Evolutionary conservation across 768 basidiomycete genomes (phyloP).

Genomic region (Crepidotus variabilis): DNA sequence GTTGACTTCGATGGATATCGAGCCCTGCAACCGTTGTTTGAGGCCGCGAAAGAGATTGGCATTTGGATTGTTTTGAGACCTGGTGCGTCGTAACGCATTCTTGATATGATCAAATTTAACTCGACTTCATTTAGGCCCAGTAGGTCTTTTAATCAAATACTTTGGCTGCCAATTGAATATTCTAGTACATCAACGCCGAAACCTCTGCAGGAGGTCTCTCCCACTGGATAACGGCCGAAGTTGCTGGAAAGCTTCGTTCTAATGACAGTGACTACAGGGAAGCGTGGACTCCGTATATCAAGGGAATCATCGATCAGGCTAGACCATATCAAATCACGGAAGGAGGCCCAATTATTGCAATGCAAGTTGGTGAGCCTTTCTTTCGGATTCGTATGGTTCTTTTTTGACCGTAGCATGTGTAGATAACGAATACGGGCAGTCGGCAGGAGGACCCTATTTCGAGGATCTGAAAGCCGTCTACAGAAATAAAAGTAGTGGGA

Average conservation of each 20-base stretch:
- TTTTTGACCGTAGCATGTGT: too few species aligned
- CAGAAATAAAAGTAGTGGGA: slow-evolving; percentile 40
- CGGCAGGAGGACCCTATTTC: too few species aligned
- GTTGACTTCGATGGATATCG: slow-evolving; percentile 73
- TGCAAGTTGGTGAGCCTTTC: too few species aligned
- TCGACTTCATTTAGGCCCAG: slow-evolving; percentile 30
- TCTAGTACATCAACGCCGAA: slow-evolving; percentile 73
- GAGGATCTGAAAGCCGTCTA: slow-evolving; percentile 51
- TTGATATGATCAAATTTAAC: background rate
- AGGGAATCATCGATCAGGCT: slow-evolving; percentile 56
- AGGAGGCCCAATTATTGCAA: too few species aligned
- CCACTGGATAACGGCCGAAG: slow-evolving; percentile 67
- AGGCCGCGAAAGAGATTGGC: slow-evolving; percentile 70
- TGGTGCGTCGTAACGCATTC: slow-evolving; percentile 38
- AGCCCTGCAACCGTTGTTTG: slow-evolving; percentile 65
- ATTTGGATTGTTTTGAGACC: slow-evolving; percentile 80
- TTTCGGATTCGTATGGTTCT: too few species aligned
- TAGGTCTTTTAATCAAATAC: slow-evolving; percentile 12
- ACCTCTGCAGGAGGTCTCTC: slow-evolving; percentile 73
- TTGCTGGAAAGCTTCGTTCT: slow-evolving; percentile 66
- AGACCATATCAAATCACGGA: slow-evolving; percentile 77
- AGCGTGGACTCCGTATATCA: slow-evolving; percentile 63
- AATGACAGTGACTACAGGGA: slow-evolving; percentile 69
- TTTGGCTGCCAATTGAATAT: background rate
- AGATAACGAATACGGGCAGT: too few species aligned